These are phyloP conservation scores for Penicillium antarcticum DNA, from an alignment of 495 filamentous ascomycete genomes.

Conservation along the genomic window DNA sequence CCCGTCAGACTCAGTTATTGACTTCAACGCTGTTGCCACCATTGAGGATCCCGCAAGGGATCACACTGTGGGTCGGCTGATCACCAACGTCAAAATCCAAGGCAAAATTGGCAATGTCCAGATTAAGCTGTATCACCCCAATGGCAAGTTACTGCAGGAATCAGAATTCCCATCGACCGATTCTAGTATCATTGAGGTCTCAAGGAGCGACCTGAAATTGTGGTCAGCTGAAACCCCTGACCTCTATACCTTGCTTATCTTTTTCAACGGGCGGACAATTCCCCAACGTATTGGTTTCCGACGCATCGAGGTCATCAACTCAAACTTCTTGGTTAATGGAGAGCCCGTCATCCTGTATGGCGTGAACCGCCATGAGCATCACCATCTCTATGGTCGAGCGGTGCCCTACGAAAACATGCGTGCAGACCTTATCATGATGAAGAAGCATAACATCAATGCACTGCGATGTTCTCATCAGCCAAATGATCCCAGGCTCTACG, in stretches of 20 bases:
- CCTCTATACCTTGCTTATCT: constrained; percentile 50
- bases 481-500: constrained; percentile 53
- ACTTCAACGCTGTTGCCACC: constrained; percentile 17
- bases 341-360: constrained; percentile 53
- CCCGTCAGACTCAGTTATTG: constrained; percentile 20
- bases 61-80: constrained; percentile 48
- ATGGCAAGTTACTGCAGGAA: background rate
- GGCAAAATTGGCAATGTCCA: constrained; percentile 15
- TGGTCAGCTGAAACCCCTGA: constrained; percentile 57
- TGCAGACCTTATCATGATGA: constrained; percentile 61
- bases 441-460: constrained; percentile 63
- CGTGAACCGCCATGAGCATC: constrained; percentile 65
- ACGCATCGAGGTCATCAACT: constrained; percentile 53
- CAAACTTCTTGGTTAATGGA: constrained; percentile 57
- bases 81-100: constrained; percentile 41
- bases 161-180: constrained; percentile 6
- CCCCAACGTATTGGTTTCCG: constrained; percentile 57
- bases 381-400: constrained; percentile 54
- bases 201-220: constrained; percentile 35
- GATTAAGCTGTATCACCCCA: constrained; percentile 9
- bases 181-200: background rate
- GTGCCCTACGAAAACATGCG: constrained; percentile 55
- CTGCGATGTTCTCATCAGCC: constrained; percentile 62
- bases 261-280: constrained; percentile 11
- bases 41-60: constrained; percentile 58